phyloP scores from a whole-genome alignment of 331 rosid species.

The Malus hybrid region DNA sequence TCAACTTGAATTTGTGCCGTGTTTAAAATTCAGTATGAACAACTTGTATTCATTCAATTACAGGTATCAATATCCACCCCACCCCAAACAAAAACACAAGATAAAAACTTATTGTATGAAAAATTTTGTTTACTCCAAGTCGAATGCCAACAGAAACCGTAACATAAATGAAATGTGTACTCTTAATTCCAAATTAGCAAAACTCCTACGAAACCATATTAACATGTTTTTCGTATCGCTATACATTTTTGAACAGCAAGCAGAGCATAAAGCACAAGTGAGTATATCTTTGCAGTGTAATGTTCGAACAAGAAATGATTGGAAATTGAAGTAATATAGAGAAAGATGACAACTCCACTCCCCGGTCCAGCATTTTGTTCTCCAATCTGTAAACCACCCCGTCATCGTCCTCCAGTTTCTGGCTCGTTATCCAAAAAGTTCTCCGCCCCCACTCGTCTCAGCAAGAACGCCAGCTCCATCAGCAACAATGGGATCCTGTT shows the following conservation, averaged over 20 bases:
- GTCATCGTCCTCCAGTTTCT: constrained; percentile 48
- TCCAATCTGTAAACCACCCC: constrained; percentile 62
- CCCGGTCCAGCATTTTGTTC: constrained; percentile 71
- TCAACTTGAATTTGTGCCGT: too few species aligned
- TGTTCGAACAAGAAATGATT: too few species aligned
- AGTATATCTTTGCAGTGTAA: not conserved
- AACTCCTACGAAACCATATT: not conserved
- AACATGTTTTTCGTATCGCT: not conserved
- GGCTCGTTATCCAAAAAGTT: constrained; percentile 81
- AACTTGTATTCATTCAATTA: not conserved
- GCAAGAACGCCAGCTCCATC: constrained; percentile 79
- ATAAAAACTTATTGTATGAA: not conserved
- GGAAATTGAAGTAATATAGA: not conserved
- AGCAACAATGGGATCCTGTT: constrained; percentile 68
- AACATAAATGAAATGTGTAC: not conserved
- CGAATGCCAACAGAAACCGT: too few species aligned
- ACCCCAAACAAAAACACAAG: not conserved
- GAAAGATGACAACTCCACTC: constrained; percentile 54
- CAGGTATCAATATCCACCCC: not conserved
- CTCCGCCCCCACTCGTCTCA: constrained; percentile 71
- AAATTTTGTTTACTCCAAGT: not conserved
- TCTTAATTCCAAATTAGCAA: not conserved
- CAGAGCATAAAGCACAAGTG: not conserved
- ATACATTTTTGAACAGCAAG: not conserved
- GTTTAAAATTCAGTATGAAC: not conserved